Evolutionary conservation across 2,329 filamentous ascomycete genomes (phyloP), one percentile per base, ranked within the genome.

Genomic region (Beauveria varroae): DNA sequence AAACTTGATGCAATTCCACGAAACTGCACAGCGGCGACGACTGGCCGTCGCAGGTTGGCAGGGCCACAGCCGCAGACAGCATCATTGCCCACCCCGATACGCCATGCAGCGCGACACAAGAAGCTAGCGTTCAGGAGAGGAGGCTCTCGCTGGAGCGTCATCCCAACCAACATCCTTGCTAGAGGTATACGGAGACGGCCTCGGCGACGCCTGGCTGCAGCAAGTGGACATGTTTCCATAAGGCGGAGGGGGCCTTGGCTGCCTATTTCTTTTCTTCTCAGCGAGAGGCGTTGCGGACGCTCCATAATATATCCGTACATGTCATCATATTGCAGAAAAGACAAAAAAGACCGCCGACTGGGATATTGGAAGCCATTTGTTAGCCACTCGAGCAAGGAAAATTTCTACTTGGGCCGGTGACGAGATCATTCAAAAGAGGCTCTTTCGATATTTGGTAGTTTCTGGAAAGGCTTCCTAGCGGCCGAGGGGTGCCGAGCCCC

Each of bases 301-400:
- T 50, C 56, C 56, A 58, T 58, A 58, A 41, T 40, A 50, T 58
- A n/a, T n/a, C n/a, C n/a, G n/a, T n/a, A 43, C 26, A 50, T 58
- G 56, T 58, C 56, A 58, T 58, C 56, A 58, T 50, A 49, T 51
- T 51, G 56, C 56, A 46, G 28, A 20, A 24, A 18, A 34, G 16
- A 24, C 26, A 46, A 46, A 46, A 30, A 30, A 37, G 14, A 16
- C 12, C 51, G 28, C n/a, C 24, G 53, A 26, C 24, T 26, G 6
- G 41, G 43, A 37, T 49, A 9, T 20, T 51, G 5, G 16, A 51
- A n/a, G 18, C 18, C 18, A 51, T 51, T 18, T 34, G 14, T 20
- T n/a, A 43, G 16, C n/a, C 6, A 51, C 49, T 30, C 2, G 12
- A 49, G n/a, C 46, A 18, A 47, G 34, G 14, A 57, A 56, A 57